Base-by-base conservation (phyloP, 164 flowering plant species). In the Santalum album region DNA sequence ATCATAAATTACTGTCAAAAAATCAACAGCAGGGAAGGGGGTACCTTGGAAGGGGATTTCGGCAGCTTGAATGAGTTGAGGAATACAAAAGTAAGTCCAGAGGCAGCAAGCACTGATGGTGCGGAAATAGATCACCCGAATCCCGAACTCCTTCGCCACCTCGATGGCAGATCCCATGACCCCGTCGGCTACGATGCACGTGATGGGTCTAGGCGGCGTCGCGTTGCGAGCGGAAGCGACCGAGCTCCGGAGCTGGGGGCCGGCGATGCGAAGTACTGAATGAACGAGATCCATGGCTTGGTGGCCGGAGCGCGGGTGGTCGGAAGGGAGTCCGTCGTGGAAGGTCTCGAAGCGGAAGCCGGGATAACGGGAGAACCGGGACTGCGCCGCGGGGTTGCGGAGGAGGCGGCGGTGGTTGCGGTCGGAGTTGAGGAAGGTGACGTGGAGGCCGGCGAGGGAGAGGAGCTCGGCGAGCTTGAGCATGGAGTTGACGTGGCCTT, bases 381-480 rank as follows among this genome's bases (percentile, higher is more conserved):
- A 29, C 12, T 11, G 22, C 19, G 54, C 21, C 12, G 22, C 40
- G 58, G 65, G 1, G 51, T 52, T 12, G 7, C 25, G 40, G 58
- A 61, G 62, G 51, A 66, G 61, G 47, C 62, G 59, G 56, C 25
- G 17, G 42, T 61, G 70, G 62, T 1, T 52, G 54, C 36, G 11
- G 25, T 61, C 55, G 46, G 65, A 42, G 50, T 56, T 50, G 51
- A 66, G 49, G 54, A 66, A 56, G 40, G 70, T 66, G 51, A 66
- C 40, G 23, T 57, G 25, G 21, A 66, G 12, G 49, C 38, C 55
- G 18, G 45, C 22, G 20, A 61, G 43, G 53, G 57, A 53, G 16
- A 66, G 55, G 18, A 61, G 58, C 51, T 62, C 59, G 21, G 65
- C 70, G 2, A 66, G 51, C 19, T 57, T 66, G 36, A 66, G 70